Conservation (phyloP, 1,139 yeast genomes). For the Yamadazyma atmosphaerica region DNA sequence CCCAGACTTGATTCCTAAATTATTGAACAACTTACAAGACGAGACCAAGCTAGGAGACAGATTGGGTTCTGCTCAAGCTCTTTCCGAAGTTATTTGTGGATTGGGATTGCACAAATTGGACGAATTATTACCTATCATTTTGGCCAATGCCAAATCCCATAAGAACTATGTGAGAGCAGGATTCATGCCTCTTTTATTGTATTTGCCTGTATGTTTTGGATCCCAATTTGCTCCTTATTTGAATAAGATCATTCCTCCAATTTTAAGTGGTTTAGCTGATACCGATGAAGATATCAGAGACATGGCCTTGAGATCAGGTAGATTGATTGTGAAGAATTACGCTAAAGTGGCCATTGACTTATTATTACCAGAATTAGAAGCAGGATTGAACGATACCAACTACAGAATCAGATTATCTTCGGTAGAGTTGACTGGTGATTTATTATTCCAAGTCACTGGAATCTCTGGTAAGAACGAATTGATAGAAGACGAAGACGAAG, state of each 20-base stretch:
- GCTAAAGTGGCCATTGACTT: slow-evolving; percentile 93
- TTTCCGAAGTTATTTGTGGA: slow-evolving; percentile 91
- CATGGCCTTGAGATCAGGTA: slow-evolving; percentile 88
- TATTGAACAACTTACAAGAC: slow-evolving; percentile 75
- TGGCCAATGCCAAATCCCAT: slow-evolving; percentile 68
- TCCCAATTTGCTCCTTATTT: slow-evolving; percentile 88
- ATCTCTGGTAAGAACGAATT: slow-evolving; percentile 69
- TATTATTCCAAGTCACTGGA: slow-evolving; percentile 93
- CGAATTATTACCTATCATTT: slow-evolving; percentile 78
- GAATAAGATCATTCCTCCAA: slow-evolving; percentile 82
- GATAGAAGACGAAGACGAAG: slow-evolving; percentile 52
- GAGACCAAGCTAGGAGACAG: slow-evolving; percentile 87
- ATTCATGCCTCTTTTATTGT: slow-evolving; percentile 84
- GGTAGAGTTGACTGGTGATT: slow-evolving; percentile 95
- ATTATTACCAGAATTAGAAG: slow-evolving; percentile 89
- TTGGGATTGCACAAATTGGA: slow-evolving; percentile 86
- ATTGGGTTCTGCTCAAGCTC: slow-evolving; percentile 95
- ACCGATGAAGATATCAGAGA: slow-evolving; percentile 84
- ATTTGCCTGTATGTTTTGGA: slow-evolving; percentile 94
- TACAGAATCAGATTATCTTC: slow-evolving; percentile 91
- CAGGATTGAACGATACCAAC: slow-evolving; percentile 79
- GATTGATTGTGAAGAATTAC: slow-evolving; percentile 86
- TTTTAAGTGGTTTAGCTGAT: slow-evolving; percentile 89
- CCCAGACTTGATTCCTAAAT: slow-evolving; percentile 87
- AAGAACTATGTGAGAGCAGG: slow-evolving; percentile 84